phyloP scores from a whole-genome alignment of 495 filamentous ascomycete genomes.

The Neurospora pannonica region DNA sequence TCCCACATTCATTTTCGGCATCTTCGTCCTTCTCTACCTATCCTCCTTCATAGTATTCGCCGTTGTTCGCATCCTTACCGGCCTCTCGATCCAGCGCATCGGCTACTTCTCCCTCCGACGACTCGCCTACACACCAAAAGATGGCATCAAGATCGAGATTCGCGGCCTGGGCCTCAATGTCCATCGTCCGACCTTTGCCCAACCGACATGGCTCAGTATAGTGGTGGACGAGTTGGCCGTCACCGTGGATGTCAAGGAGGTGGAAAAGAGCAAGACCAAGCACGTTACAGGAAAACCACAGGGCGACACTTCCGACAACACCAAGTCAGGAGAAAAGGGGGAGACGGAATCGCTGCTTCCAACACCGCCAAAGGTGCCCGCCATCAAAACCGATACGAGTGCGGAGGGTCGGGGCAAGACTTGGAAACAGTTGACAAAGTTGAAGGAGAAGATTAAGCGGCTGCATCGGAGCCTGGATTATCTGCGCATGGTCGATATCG shows the following conservation, averaged over 20 bases:
- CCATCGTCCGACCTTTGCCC: slow-evolving; percentile 89
- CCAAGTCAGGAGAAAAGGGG: slow-evolving; percentile 11
- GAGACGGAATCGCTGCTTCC: slow-evolving; percentile 9
- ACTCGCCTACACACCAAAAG: slow-evolving; percentile 74
- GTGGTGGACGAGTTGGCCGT: slow-evolving; percentile 74
- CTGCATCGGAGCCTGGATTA: slow-evolving; percentile 81
- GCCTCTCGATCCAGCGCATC: slow-evolving; percentile 89
- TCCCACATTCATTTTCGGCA: slow-evolving; percentile 74
- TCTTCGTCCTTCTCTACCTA: slow-evolving; percentile 78
- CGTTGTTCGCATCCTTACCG: slow-evolving; percentile 81
- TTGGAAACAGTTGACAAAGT: slow-evolving; percentile 63
- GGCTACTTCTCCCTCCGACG: slow-evolving; percentile 86
- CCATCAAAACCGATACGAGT: slow-evolving; percentile 13
- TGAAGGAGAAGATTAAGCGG: slow-evolving; percentile 77
- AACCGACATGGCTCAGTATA: slow-evolving; percentile 93
- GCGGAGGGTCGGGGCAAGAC: slow-evolving; percentile 51
- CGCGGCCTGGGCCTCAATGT: slow-evolving; percentile 77
- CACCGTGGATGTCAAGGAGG: slow-evolving; percentile 63
- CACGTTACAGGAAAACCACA: not conserved
- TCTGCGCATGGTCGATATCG: slow-evolving; percentile 82
- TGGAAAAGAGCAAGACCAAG: slow-evolving; percentile 39
- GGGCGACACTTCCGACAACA: slow-evolving; percentile 9
- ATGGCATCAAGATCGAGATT: slow-evolving; percentile 83
- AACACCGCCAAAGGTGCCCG: slow-evolving; percentile 16
- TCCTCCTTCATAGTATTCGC: slow-evolving; percentile 90